Percentiles rank a stretch among this genome's conserved stretches.
phyloP scores from a whole-genome alignment of 306 rosid genomes.

The Sicyos baderoa region DNA sequence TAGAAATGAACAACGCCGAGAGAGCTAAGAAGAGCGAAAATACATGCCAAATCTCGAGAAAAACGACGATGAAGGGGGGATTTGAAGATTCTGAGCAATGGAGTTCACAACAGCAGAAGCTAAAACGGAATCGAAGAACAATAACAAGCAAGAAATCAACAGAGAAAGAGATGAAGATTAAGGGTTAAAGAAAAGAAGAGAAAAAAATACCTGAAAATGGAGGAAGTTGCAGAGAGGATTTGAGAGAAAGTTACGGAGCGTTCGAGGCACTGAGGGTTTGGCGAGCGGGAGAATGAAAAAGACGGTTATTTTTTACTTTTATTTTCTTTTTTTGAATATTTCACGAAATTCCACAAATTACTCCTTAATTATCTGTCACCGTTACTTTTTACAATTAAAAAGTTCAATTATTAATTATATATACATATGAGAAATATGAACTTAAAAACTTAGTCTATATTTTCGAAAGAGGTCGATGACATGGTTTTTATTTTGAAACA shows the following conservation, averaged over 20 bases:
- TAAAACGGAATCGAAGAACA: background rate
- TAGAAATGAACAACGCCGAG: background rate
- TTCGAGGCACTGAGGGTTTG: constrained; percentile 12
- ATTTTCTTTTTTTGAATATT: background rate
- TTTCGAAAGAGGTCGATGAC: too few relatives aligned
- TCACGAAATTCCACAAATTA: too few relatives aligned
- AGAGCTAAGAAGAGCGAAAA: background rate
- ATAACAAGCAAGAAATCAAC: background rate
- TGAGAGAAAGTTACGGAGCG: constrained; percentile 14
- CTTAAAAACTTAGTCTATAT: too few relatives aligned
- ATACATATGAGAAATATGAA: too few relatives aligned
- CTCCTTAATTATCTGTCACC: background rate
- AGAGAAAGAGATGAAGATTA: background rate
- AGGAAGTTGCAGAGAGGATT: constrained; percentile 1
- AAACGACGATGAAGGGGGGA: background rate
- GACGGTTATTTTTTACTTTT: background rate
- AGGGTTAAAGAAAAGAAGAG: background rate
- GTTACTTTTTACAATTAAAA: background rate
- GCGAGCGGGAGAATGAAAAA: constrained; percentile 12
- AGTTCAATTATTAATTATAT: too few relatives aligned
- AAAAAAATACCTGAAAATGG: background rate
- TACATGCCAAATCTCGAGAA: background rate
- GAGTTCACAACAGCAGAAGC: background rate
- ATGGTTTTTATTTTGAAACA: too few relatives aligned
- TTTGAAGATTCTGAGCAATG: constrained; percentile 6